Evolutionary conservation across 768 basidiomycete genomes (phyloP).

Genomic region (Russula lepida): DNA sequence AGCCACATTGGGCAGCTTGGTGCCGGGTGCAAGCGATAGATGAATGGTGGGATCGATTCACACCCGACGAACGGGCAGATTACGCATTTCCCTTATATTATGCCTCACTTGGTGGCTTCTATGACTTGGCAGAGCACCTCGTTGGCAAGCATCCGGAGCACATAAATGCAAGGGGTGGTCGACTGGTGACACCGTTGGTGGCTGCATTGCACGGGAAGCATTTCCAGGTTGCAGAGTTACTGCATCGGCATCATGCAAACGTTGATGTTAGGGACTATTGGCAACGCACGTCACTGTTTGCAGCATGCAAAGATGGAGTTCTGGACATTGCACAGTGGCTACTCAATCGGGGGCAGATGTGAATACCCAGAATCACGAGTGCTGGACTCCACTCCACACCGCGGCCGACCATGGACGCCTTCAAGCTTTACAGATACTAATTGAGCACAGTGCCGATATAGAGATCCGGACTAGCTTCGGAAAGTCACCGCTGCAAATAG

Average conservation of each 20-base stretch:
- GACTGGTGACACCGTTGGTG: neutral
- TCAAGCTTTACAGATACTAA: neutral
- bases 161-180: neutral
- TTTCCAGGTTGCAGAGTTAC: neutral
- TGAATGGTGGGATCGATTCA: too few relatives aligned
- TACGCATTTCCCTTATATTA: neutral
- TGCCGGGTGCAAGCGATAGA: neutral
- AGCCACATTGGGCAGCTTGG: slow-evolving; percentile 2
- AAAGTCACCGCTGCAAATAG: neutral
- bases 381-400: neutral
- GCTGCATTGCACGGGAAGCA: neutral
- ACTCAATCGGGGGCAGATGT: neutral
- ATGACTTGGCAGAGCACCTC: neutral
- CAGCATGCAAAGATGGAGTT: neutral
- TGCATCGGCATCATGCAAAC: neutral
- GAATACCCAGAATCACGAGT: neutral
- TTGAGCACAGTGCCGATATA: neutral
- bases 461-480: neutral
- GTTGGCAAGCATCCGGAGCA: neutral
- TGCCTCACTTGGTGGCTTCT: neutral
- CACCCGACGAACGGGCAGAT: too few relatives aligned
- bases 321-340: neutral
- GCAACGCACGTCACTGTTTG: neutral
- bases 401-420: neutral
- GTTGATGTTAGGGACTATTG: neutral